phyloP scores from a whole-genome alignment of 768 basidiomycete species.

The Lentinus tigrinus region DNA sequence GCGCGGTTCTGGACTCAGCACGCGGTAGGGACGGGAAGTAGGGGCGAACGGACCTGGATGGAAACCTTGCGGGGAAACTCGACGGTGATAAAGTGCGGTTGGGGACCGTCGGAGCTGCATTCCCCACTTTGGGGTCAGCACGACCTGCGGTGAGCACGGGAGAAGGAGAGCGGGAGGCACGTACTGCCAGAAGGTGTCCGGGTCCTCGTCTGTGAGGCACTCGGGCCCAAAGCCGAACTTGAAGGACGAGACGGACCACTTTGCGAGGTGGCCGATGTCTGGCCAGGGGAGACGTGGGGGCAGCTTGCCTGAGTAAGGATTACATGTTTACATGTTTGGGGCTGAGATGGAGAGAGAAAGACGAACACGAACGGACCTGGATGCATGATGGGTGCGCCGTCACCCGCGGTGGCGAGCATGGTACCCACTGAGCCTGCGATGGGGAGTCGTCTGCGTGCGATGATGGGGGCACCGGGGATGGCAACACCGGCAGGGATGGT shows the following conservation, averaged over 20 bases:
- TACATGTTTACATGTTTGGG: not conserved
- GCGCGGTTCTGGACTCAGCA: not conserved
- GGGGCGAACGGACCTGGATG: constrained; percentile 63
- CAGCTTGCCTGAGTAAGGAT: constrained; percentile 29
- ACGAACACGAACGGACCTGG: constrained; percentile 30
- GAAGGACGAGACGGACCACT: constrained; percentile 95
- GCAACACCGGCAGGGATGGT: not conserved
- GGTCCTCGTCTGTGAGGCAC: constrained; percentile 83
- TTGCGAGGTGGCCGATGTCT: constrained; percentile 84
- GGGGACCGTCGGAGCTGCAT: constrained; percentile 85
- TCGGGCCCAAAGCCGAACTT: constrained; percentile 97
- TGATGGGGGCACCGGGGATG: constrained; percentile 10
- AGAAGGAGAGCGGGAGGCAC: constrained; percentile 31
- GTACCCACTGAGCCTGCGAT: not conserved
- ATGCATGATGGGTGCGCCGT: constrained; percentile 40
- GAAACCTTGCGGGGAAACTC: constrained; percentile 90
- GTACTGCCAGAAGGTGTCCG: constrained; percentile 98
- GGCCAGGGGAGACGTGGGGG: constrained; percentile 67
- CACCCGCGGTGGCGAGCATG: constrained; percentile 14
- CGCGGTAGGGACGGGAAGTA: no score
- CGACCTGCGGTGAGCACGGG: not conserved
- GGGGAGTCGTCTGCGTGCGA: constrained; percentile 12
- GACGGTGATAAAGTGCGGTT: constrained; percentile 93
- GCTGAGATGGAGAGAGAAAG: not conserved
- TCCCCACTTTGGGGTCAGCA: constrained; percentile 5